These are phyloP conservation scores for Suillus plorans DNA, from an alignment of 768 basidiomycete species.

Conservation along the genomic window DNA sequence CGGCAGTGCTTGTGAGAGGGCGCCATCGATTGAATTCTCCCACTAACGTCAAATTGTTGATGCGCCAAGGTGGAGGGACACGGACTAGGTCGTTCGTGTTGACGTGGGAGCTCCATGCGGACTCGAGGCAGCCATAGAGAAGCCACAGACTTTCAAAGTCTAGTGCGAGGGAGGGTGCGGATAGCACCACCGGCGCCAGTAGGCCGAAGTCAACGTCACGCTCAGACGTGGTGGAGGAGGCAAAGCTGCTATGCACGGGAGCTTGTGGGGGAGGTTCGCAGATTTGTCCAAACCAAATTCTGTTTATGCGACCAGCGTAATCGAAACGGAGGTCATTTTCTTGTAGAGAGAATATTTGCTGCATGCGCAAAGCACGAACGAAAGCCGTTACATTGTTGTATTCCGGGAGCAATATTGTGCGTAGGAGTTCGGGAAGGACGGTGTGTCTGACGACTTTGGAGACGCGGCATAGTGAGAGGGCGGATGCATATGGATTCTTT, in stretches of 20 bases:
- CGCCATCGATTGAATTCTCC: slow-evolving; percentile 33
- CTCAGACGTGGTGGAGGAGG: background rate
- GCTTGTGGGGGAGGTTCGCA: slow-evolving; percentile 22
- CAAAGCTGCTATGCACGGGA: slow-evolving; percentile 12
- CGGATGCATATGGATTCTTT: slow-evolving; percentile 21
- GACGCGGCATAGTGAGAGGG: slow-evolving; percentile 33
- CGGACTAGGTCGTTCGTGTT: background rate
- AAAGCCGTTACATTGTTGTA: slow-evolving; percentile 18
- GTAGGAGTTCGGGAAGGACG: slow-evolving; percentile 39
- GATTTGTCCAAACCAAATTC: slow-evolving; percentile 36
- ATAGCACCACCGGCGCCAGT: slow-evolving; percentile 11
- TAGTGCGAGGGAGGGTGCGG: slow-evolving; percentile 28
- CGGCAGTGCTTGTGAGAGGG: slow-evolving; percentile 29
- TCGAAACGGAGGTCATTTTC: slow-evolving; percentile 30
- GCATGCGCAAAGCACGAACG: slow-evolving; percentile 32
- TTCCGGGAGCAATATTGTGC: slow-evolving; percentile 34
- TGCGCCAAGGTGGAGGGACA: slow-evolving; percentile 20
- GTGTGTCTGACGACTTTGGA: slow-evolving; percentile 33
- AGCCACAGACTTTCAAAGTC: slow-evolving; percentile 32
- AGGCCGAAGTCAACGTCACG: slow-evolving; percentile 22
- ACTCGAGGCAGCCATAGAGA: slow-evolving; percentile 34
- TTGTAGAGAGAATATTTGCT: slow-evolving; percentile 13
- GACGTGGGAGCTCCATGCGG: slow-evolving; percentile 9
- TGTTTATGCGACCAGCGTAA: slow-evolving; percentile 31
- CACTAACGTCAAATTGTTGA: slow-evolving; percentile 28